Percentiles rank a stretch among this genome's conserved stretches.
Evolutionary conservation across 768 basidiomycete species (phyloP).

Genomic region (Pulveroboletus sp.): DNA sequence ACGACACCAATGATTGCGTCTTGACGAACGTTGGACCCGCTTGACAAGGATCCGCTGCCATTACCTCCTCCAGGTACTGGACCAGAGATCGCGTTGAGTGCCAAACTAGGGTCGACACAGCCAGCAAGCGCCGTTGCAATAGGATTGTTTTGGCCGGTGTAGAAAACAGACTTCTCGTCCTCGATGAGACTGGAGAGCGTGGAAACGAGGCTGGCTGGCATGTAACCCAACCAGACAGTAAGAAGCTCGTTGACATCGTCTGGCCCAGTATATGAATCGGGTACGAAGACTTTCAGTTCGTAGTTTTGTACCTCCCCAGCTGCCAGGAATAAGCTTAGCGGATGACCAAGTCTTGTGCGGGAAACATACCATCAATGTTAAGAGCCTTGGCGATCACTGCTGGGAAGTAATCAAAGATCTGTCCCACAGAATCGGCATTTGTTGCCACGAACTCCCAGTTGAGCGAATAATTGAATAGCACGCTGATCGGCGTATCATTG

Average conservation of each 20-base stretch:
- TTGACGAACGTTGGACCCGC: conserved; percentile 46
- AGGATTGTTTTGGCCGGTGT: conserved; percentile 44
- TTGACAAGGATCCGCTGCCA: conserved; percentile 19
- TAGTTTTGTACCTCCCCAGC: conserved; percentile 41
- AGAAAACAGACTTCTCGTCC: conserved; percentile 59
- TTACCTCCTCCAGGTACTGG: conserved; percentile 30
- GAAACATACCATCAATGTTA: conserved; percentile 37
- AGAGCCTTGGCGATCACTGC: conserved; percentile 46
- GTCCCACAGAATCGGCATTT: conserved; percentile 56
- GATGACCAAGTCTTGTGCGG: background rate
- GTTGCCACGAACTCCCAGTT: conserved; percentile 70
- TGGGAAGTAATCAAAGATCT: conserved; percentile 78
- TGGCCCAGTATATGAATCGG: conserved; percentile 49
- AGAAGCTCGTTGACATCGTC: conserved; percentile 49
- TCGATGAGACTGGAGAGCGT: conserved; percentile 66
- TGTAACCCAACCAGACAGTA: conserved; percentile 72
- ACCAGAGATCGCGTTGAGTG: conserved; percentile 46
- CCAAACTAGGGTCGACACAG: conserved; percentile 69
- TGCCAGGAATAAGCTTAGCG: conserved; percentile 33
- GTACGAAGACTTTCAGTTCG: conserved; percentile 70
- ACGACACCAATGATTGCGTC: conserved; percentile 93
- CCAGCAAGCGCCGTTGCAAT: conserved; percentile 57
- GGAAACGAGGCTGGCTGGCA: conserved; percentile 55
- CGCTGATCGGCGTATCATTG: conserved; percentile 52
- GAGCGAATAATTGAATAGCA: conserved; percentile 60